phyloP scores from a whole-genome alignment of 1,284 basidiomycete species.

The Pascua guehoae region DNA sequence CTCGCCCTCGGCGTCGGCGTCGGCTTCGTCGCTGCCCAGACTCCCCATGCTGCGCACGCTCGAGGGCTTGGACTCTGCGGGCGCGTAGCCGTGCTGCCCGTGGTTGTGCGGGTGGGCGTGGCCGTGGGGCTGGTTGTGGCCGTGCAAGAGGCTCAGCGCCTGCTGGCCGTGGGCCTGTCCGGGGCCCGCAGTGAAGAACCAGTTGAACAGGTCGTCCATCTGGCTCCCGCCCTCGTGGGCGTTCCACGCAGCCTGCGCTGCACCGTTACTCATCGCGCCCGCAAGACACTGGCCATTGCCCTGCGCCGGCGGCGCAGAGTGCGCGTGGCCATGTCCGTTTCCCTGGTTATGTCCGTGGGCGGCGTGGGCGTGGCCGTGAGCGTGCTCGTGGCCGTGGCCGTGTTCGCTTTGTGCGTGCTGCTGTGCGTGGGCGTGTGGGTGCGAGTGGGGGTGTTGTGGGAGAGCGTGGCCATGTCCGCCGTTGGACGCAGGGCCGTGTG shows the following conservation, averaged over 20 bases:
- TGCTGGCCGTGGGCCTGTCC: neutral
- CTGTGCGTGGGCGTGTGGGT: neutral
- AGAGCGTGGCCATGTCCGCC: neutral
- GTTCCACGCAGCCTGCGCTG: neutral
- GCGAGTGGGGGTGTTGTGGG: neutral
- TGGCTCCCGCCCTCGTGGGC: slow-evolving; percentile 4
- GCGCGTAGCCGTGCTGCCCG: neutral
- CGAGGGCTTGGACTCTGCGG: neutral
- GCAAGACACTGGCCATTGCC: slow-evolving; percentile 3
- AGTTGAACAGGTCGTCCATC: slow-evolving; percentile 18
- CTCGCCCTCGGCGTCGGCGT: neutral
- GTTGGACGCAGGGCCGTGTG: neutral
- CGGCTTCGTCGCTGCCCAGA: neutral
- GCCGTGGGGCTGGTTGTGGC: neutral
- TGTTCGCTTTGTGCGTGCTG: neutral
- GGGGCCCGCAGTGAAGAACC: slow-evolving; percentile 15
- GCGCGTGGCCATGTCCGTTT: no score
- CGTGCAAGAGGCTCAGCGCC: neutral
- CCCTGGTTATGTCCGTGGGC: neutral
- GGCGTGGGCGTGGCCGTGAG: neutral
- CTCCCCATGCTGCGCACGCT: neutral
- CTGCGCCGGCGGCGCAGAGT: neutral
- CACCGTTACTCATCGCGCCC: slow-evolving; percentile 1
- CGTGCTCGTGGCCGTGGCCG: neutral
- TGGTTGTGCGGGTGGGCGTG: neutral